Conservation (phyloP, 2,329 filamentous ascomycete genomes). For the Plenodomus biglobosus region DNA sequence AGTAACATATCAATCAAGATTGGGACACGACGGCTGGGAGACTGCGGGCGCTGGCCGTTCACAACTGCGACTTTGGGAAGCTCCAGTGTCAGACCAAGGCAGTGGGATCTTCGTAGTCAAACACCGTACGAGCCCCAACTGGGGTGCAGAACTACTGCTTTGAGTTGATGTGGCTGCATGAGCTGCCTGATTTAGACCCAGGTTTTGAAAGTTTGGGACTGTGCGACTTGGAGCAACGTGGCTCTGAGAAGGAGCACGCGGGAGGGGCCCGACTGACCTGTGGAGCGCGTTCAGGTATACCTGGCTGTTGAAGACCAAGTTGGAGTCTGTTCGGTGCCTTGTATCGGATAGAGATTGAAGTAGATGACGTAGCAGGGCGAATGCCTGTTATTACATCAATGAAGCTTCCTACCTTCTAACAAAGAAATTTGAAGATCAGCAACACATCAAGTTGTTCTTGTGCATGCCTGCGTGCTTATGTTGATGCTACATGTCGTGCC, state of each 20-base stretch:
- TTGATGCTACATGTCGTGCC: neutral
- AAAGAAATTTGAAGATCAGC: neutral
- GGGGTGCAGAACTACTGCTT: neutral
- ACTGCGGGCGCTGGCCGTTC: neutral
- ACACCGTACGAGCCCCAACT: neutral
- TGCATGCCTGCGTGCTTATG: neutral
- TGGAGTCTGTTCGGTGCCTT: neutral
- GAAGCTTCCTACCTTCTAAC: neutral
- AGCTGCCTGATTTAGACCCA: neutral
- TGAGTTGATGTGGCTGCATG: neutral
- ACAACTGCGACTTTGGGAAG: neutral
- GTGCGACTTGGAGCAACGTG: neutral
- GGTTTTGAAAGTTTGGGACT: neutral
- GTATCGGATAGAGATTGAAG: neutral
- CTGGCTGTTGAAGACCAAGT: neutral
- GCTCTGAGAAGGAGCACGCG: neutral
- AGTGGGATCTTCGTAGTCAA: neutral
- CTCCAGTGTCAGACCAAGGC: neutral
- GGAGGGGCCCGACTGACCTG: neutral
- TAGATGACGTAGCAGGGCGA: neutral
- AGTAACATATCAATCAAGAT: slow-evolving; percentile 4
- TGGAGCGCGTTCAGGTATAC: neutral
- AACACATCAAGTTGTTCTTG: neutral
- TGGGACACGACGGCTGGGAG: neutral
- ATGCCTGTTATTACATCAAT: neutral